phyloP scores from a whole-genome alignment of 768 basidiomycete genomes.

The Agaricus sinodeliciosus region DNA sequence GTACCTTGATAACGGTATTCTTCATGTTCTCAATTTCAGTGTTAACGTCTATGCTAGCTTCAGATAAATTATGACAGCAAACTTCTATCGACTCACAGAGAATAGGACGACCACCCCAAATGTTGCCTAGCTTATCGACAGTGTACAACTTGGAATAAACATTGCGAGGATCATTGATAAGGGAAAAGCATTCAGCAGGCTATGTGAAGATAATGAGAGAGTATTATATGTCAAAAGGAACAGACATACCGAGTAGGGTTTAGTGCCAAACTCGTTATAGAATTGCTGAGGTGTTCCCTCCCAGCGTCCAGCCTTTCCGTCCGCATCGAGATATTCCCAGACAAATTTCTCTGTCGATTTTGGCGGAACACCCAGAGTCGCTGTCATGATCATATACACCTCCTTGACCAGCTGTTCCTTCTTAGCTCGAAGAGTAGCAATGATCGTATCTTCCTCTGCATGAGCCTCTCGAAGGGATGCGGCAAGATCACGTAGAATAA shows the following conservation, averaged over 20 bases:
- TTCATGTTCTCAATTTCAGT: constrained; percentile 80
- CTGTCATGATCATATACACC: constrained; percentile 76
- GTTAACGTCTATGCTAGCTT: constrained; percentile 65
- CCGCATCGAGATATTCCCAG: constrained; percentile 86
- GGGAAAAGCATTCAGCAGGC: constrained; percentile 77
- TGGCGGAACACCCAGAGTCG: constrained; percentile 84
- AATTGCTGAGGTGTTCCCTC: constrained; percentile 79
- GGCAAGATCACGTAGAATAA: constrained; percentile 66
- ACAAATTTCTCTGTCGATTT: constrained; percentile 61
- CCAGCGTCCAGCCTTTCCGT: constrained; percentile 70
- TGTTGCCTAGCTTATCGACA: constrained; percentile 87
- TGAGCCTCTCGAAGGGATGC: constrained; percentile 43
- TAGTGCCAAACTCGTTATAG: constrained; percentile 57
- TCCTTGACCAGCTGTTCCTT: constrained; percentile 85
- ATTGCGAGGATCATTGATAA: constrained; percentile 94
- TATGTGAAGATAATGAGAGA: constrained; percentile 18
- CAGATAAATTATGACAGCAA: not conserved
- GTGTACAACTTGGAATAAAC: constrained; percentile 78
- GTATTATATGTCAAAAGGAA: constrained; percentile 1
- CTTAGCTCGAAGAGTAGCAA: constrained; percentile 61
- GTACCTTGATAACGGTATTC: constrained; percentile 65
- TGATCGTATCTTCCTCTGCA: constrained; percentile 39
- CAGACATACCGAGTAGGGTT: constrained; percentile 45
- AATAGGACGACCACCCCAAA: constrained; percentile 83
- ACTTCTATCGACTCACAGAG: constrained; percentile 48